Evolutionary conservation across 768 basidiomycete genomes (phyloP), one percentile per base, ranked within the genome.

Genomic region (Boletus tomentosulus): DNA sequence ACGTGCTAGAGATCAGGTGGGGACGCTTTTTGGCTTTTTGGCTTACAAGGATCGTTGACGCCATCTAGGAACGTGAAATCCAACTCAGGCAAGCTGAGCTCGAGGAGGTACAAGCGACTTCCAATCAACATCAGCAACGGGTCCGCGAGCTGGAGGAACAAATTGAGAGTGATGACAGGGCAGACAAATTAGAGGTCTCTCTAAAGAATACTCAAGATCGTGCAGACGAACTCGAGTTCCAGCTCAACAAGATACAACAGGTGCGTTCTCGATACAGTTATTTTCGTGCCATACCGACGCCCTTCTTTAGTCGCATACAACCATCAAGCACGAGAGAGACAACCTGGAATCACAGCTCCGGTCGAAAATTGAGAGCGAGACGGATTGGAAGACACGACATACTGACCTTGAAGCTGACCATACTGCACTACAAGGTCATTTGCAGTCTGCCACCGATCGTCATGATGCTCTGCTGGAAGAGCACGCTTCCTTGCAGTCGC

Each of bases 201-300:
- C 71, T 93, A 45, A 85, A 85, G 64, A 84, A 90, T 62, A 85
- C 85, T 25, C 88, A 90, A 62, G 83, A 92, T 62, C 85, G 86
- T 51, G 86, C 86, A 5, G 89, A 89, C 55, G 89, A 91, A 63
- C 78, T 92, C 9, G 90, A 92, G 61, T 87, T 90, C 62, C 88
- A 88, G 63, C 73, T 93, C 19, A 83, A 85, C 12, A 89, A 87
- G 64, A 72, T 87, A 38, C 88, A 84, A 62, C 90, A 92, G 81
- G 90, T 84, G 57, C 46, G 74, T 56, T 34, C 15, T 57, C 41
- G 44, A 56, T 41, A 16, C 33, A 6, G 35, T 33, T 16, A 0
- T 37, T 31, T 28, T 48, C 34, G 2, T 41, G 6, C 15, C 6
- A 0, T 46, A 31, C 35, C 54, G 13, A 69, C 22, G 1, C 16